A percentile compares a stretch with the other conserved stretches of the same genome.
These are phyloP conservation scores for Pseudomassariella vexata DNA, from an alignment of 2,329 filamentous ascomycete species.

Conservation along the genomic window DNA sequence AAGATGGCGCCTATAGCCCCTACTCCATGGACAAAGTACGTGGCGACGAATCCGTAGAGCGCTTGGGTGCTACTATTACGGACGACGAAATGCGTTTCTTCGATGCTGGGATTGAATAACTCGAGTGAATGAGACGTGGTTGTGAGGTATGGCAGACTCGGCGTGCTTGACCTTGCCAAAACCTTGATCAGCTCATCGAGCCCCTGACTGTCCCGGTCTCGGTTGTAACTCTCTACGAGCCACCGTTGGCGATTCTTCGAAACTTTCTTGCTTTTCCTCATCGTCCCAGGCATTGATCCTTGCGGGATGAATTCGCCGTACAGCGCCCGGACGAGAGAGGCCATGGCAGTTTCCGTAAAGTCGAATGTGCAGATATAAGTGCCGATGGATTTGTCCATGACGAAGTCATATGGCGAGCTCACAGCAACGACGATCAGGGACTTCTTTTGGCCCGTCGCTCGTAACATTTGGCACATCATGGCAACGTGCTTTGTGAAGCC, in stretches of 20 bases:
- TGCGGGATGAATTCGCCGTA: conserved; percentile 66
- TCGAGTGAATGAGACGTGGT: conserved; percentile 72
- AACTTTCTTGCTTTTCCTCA: conserved; percentile 81
- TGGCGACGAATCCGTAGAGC: conserved; percentile 87
- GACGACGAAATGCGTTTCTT: conserved; percentile 85
- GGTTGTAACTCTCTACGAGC: conserved; percentile 86
- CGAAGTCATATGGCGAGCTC: conserved; percentile 94
- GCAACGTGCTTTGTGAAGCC: conserved; percentile 95
- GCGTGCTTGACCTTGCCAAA: conserved; percentile 61
- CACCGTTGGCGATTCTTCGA: conserved; percentile 89
- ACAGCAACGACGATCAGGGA: conserved; percentile 86
- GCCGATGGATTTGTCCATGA: conserved; percentile 82
- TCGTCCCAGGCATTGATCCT: conserved; percentile 62
- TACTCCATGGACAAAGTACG: conserved; percentile 68
- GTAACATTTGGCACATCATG: conserved; percentile 86
- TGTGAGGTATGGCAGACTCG: conserved; percentile 64
- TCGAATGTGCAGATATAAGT: conserved; percentile 96
- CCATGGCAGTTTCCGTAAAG: conserved; percentile 88
- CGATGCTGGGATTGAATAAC: conserved; percentile 62
- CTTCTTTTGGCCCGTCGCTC: conserved; percentile 74
- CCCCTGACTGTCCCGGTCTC: conserved; percentile 66
- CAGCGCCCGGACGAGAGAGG: conserved; percentile 74
- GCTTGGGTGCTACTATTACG: conserved; percentile 89
- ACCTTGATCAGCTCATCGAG: conserved; percentile 70
- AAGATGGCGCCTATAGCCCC: conserved; percentile 83